Evolutionary conservation across 345 rosid genomes (phyloP).

Genomic region (Brassica napus): DNA sequence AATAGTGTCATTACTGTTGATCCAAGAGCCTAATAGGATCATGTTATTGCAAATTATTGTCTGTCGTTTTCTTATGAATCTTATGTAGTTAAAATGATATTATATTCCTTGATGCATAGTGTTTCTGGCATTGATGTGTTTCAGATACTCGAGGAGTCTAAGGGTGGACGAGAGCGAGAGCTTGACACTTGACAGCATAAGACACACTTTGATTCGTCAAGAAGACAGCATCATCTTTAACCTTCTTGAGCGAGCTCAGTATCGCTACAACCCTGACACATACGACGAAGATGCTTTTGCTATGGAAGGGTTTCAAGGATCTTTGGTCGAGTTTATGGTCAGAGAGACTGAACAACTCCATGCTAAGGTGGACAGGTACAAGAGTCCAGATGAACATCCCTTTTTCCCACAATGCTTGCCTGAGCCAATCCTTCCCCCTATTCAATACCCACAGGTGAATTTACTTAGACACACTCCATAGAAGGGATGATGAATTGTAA

Average conservation of each 20-base stretch:
- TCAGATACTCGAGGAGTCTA: slow-evolving; percentile 35
- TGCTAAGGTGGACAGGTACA: slow-evolving; percentile 64
- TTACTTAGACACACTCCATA: background rate
- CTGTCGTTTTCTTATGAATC: background rate
- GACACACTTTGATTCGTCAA: slow-evolving; percentile 57
- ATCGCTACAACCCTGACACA: slow-evolving; percentile 60
- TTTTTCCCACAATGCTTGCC: slow-evolving; percentile 61
- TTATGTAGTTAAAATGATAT: background rate
- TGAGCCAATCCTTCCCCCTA: slow-evolving; percentile 57
- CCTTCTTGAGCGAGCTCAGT: slow-evolving; percentile 66
- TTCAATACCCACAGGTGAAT: slow-evolving; percentile 59
- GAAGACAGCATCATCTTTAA: slow-evolving; percentile 71
- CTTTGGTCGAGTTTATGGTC: slow-evolving; percentile 63
- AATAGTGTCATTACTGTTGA: background rate
- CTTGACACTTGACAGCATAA: slow-evolving; percentile 62
- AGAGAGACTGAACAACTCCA: slow-evolving; percentile 70
- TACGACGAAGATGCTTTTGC: slow-evolving; percentile 55
- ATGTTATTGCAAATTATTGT: background rate
- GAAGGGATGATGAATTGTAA: background rate
- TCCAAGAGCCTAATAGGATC: background rate
- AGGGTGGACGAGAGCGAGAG: slow-evolving; percentile 58
- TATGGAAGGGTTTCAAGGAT: slow-evolving; percentile 64
- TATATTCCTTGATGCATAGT: background rate
- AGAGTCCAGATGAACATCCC: slow-evolving; percentile 78
- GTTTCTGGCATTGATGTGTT: slow-evolving; percentile 3